Percentiles rank a stretch among this genome's conserved stretches.
These are phyloP conservation scores for Rhexocercosporidium sp. DNA, from an alignment of 2,329 filamentous ascomycete species.

Conservation along the genomic window DNA sequence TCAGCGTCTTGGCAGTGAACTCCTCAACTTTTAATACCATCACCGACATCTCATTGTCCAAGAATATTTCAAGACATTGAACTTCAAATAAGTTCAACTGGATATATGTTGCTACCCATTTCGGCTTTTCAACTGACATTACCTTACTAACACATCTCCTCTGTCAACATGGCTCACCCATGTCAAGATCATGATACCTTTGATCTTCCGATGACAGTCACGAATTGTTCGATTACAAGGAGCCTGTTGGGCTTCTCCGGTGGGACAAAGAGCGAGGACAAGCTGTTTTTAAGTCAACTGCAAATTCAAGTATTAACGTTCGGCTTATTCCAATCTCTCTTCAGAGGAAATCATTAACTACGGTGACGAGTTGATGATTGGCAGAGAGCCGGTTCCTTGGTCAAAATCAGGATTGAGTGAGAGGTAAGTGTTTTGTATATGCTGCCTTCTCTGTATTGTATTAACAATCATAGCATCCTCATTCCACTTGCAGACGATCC, in stretches of 20 bases:
- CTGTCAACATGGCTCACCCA: slow-evolving; percentile 1
- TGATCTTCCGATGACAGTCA: not conserved
- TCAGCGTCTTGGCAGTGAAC: not conserved
- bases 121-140: slow-evolving; percentile 14
- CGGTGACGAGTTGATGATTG: not conserved
- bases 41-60: not conserved
- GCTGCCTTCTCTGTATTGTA: no score
- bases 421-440: not conserved
- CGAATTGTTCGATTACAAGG: not conserved
- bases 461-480: not conserved
- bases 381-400: slow-evolving; percentile 1
- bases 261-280: slow-evolving; percentile 8
- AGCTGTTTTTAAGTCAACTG: slow-evolving; percentile 7
- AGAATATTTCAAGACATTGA: not conserved
- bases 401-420: not conserved
- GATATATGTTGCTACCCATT: slow-evolving; percentile 21
- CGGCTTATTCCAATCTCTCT: not conserved
- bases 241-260: slow-evolving; percentile 19
- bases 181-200: not conserved
- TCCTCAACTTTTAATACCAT: not conserved
- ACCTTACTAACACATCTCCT: not conserved
- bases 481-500: slow-evolving; percentile 6
- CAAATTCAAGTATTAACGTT: no score
- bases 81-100: slow-evolving; percentile 7
- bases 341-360: slow-evolving; percentile 1